These are phyloP conservation scores for Letharia lupina DNA, from an alignment of 495 filamentous ascomycete genomes.

Conservation along the genomic window DNA sequence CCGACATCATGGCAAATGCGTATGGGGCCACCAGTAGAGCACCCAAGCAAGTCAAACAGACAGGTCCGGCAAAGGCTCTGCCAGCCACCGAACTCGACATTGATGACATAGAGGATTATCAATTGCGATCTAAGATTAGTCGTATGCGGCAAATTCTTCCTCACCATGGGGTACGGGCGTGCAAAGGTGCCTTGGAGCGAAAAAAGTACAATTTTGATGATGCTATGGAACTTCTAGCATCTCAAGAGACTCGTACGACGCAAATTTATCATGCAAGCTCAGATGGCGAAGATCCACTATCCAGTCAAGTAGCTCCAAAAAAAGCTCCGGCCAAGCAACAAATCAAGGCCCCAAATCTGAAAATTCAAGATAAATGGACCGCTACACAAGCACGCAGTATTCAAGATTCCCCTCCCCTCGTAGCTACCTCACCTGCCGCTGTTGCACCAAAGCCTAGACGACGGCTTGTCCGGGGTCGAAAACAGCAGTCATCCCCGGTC, in stretches of 20 bases:
- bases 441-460: constrained; percentile 38
- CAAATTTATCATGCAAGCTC: constrained; percentile 32
- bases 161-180: constrained; percentile 39
- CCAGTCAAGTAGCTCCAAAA: constrained; percentile 6
- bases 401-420: constrained; percentile 24
- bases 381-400: constrained; percentile 33
- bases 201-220: constrained; percentile 51
- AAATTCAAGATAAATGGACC: constrained; percentile 56
- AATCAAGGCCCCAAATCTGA: constrained; percentile 47
- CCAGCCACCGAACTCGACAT: constrained; percentile 42
- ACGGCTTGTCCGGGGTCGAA: constrained; percentile 53
- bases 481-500: constrained; percentile 39
- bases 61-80: constrained; percentile 48
- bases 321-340: constrained; percentile 45
- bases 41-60: constrained; percentile 40
- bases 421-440: not conserved
- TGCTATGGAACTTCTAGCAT: constrained; percentile 45
- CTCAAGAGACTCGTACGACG: constrained; percentile 23
- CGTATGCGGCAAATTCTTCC: constrained; percentile 49
- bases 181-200: constrained; percentile 44
- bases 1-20: constrained; percentile 40
- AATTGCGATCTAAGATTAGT: constrained; percentile 46
- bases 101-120: constrained; percentile 47
- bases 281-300: constrained; percentile 22
- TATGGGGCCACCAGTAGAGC: constrained; percentile 33